Evolutionary conservation across 106 monocot genomes (phyloP).

Genomic region (Dendrobium catenatum): DNA sequence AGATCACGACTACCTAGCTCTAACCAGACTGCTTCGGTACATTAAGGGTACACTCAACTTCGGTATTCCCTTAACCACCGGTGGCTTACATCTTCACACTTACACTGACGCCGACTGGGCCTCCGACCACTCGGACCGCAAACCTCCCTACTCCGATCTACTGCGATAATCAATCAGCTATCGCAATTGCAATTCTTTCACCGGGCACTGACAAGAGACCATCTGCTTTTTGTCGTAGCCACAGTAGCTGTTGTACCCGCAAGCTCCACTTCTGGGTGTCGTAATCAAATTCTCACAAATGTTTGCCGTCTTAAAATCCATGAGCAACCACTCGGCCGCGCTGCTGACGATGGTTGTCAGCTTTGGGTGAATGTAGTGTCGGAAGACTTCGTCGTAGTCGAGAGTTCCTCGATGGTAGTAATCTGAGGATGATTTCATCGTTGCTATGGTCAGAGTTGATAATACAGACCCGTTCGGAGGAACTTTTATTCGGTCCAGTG

Average conservation of each 20-base stretch:
- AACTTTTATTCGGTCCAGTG: too few relatives aligned
- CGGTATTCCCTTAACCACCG: too few relatives aligned
- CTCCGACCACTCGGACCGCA: too few relatives aligned
- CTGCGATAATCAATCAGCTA: background rate
- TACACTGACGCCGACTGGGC: too few relatives aligned
- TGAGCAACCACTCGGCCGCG: background rate
- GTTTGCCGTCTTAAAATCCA: background rate
- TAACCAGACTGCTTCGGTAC: too few relatives aligned
- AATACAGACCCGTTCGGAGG: background rate
- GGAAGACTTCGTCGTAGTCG: conserved; percentile 8
- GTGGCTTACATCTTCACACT: too few relatives aligned
- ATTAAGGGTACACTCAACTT: too few relatives aligned
- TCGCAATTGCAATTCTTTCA: too few relatives aligned
- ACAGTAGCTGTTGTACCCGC: conserved; percentile 21
- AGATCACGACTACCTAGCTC: too few relatives aligned
- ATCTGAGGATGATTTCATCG: background rate
- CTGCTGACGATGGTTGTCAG: too few relatives aligned
- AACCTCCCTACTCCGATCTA: background rate
- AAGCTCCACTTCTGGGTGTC: background rate
- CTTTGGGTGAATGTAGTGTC: background rate
- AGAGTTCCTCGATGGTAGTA: background rate
- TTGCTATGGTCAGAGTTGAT: background rate
- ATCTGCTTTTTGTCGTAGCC: too few relatives aligned
- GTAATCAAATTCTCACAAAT: background rate
- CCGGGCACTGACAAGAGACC: conserved; percentile 1